phyloP scores from a whole-genome alignment of 306 rosid species.

The Castanospermum australe region DNA sequence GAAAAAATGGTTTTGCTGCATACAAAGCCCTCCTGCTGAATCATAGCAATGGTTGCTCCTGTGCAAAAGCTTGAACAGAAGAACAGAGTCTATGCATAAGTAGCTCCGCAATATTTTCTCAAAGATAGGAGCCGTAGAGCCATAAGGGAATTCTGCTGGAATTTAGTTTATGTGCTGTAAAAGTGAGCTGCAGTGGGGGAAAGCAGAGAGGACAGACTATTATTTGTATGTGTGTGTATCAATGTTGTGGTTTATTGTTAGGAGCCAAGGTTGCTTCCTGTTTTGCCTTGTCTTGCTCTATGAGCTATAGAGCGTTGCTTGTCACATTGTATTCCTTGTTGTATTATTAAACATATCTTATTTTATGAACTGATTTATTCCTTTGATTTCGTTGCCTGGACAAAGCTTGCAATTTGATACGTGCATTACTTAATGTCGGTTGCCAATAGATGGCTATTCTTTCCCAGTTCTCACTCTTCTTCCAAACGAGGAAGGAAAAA shows the following conservation, averaged over 20 bases:
- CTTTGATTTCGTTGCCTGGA: slow-evolving; percentile 17
- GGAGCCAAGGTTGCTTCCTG: slow-evolving; percentile 46
- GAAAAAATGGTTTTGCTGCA: slow-evolving; percentile 99
- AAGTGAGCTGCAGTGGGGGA: slow-evolving; percentile 62
- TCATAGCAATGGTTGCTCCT: slow-evolving; percentile 45
- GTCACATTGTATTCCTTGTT: slow-evolving; percentile 31
- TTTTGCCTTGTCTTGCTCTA: slow-evolving; percentile 42
- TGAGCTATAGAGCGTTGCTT: slow-evolving; percentile 34
- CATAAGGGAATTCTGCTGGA: slow-evolving; percentile 50
- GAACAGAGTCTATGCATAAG: slow-evolving; percentile 52
- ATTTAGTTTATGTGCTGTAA: slow-evolving; percentile 55
- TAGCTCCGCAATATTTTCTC: slow-evolving; percentile 62
- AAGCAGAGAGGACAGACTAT: slow-evolving; percentile 59
- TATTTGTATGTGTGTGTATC: slow-evolving; percentile 63
- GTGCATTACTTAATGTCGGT: background rate
- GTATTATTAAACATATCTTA: slow-evolving; percentile 23
- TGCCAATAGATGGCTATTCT: background rate
- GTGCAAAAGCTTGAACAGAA: slow-evolving; percentile 48
- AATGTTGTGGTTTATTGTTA: slow-evolving; percentile 61
- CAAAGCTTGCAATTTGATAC: background rate
- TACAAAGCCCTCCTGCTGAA: slow-evolving; percentile 69
- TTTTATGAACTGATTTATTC: slow-evolving; percentile 35
- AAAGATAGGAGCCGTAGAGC: slow-evolving; percentile 62
- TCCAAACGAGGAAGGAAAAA: background rate
- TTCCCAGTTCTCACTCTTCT: background rate